phyloP scores from a whole-genome alignment of 2,329 filamentous ascomycete species.

The Rhynchosporium agropyri region DNA sequence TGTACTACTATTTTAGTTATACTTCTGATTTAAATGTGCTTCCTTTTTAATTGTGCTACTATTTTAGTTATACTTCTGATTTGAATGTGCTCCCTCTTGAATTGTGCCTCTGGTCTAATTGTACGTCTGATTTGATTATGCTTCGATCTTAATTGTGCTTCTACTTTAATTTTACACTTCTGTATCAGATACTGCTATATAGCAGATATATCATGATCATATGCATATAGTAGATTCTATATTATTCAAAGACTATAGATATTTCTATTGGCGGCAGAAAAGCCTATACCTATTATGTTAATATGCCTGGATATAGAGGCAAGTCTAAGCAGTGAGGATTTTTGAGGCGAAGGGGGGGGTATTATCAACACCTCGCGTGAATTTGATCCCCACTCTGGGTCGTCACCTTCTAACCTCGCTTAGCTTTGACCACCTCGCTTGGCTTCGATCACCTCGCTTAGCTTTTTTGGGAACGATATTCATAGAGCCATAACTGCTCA shows the following conservation, averaged over 20 bases:
- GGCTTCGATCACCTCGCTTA: not conserved
- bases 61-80: not conserved
- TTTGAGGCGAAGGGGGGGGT: not conserved
- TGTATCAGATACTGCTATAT: not conserved
- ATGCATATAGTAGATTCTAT: not conserved
- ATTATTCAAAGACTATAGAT: not conserved
- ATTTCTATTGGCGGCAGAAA: not conserved
- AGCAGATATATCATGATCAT: slow-evolving; percentile 1
- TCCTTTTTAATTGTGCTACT: not conserved
- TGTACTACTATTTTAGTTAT: not conserved
- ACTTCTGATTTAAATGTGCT: not conserved
- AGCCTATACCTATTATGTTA: not conserved
- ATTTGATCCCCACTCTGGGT: not conserved
- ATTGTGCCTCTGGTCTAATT: too few species aligned
- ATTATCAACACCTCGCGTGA: not conserved
- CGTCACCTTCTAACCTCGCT: not conserved
- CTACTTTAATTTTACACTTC: not conserved
- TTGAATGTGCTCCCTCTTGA: too few species aligned
- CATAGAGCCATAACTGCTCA: too few species aligned
- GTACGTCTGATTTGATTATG: too few species aligned
- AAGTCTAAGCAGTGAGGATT: not conserved
- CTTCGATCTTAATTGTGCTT: not conserved
- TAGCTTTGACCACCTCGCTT: slow-evolving; percentile 1
- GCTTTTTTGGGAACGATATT: not conserved
- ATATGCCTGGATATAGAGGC: not conserved